phyloP scores from a whole-genome alignment of 1,284 basidiomycete genomes.

The Trichosporon inkin region DNA sequence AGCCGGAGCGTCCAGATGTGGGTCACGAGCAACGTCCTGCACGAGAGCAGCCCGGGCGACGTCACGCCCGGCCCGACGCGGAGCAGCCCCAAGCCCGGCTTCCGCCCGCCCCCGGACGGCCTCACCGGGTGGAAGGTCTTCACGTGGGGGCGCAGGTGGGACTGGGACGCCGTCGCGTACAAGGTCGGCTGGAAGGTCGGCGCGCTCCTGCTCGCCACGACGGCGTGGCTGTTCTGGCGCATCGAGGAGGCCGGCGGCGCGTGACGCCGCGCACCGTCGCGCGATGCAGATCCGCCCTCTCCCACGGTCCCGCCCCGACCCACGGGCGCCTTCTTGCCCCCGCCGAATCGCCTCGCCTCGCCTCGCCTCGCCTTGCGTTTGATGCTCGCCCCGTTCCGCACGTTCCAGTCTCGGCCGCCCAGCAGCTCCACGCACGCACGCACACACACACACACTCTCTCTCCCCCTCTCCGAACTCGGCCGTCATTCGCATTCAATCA shows the following conservation, averaged over 20 bases:
- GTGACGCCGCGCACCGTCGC: too few relatives aligned
- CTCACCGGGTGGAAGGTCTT: constrained; percentile 34
- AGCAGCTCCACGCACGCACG: too few relatives aligned
- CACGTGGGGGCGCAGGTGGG: constrained; percentile 43
- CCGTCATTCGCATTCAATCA: too few relatives aligned
- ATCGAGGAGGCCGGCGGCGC: constrained; percentile 23
- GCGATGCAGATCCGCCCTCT: too few relatives aligned
- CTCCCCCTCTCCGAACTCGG: too few relatives aligned
- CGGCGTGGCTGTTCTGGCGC: constrained; percentile 47
- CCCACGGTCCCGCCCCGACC: too few relatives aligned
- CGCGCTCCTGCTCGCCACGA: constrained; percentile 40
- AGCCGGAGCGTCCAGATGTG: constrained; percentile 50
- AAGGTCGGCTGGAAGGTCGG: constrained; percentile 48
- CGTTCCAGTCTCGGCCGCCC: too few relatives aligned
- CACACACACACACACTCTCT: too few relatives aligned
- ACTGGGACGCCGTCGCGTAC: constrained; percentile 45
- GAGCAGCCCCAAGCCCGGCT: not conserved
- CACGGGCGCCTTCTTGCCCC: too few relatives aligned
- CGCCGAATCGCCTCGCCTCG: too few relatives aligned
- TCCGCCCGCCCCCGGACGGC: constrained; percentile 22
- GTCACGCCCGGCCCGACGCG: constrained; percentile 13
- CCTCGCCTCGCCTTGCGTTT: too few relatives aligned
- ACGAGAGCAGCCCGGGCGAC: constrained; percentile 11
- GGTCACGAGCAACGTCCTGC: constrained; percentile 50
- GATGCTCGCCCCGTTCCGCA: too few relatives aligned